These are phyloP conservation scores for Cladophialophora chaetospira DNA, from an alignment of 2,329 filamentous ascomycete species.

Conservation along the genomic window DNA sequence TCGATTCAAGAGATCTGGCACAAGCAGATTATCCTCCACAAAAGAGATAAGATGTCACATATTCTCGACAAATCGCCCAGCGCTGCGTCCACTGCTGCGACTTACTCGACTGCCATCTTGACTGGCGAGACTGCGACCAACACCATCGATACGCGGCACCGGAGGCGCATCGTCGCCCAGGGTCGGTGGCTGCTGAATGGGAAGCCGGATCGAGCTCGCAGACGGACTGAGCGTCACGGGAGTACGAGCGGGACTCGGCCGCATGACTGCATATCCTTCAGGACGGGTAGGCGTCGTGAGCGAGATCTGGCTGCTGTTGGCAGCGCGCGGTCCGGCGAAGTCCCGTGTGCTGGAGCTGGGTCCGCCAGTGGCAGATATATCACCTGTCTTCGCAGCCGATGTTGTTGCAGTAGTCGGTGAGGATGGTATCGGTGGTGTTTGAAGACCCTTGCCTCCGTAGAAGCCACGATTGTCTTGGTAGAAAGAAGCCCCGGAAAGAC, in stretches of 20 bases:
- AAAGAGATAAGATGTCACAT: conserved; percentile 24
- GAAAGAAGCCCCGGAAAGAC: conserved; percentile 35
- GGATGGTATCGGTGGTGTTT: conserved; percentile 25
- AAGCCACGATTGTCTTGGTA: conserved; percentile 37
- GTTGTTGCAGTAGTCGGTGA: conserved; percentile 26
- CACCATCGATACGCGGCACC: conserved; percentile 40
- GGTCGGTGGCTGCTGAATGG: conserved; percentile 29
- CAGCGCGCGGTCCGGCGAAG: conserved; percentile 16
- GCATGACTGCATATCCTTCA: conserved; percentile 40
- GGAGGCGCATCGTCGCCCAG: conserved; percentile 31
- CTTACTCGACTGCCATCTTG: conserved; percentile 46
- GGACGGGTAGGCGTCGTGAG: conserved; percentile 33
- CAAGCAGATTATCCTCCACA: not conserved
- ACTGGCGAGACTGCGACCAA: conserved; percentile 46
- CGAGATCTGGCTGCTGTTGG: conserved; percentile 23
- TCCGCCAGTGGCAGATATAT: not conserved
- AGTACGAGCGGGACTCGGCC: conserved; percentile 47
- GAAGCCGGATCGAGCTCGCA: conserved; percentile 36
- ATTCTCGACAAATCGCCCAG: conserved; percentile 43
- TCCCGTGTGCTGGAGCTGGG: conserved; percentile 18
- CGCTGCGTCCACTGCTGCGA: conserved; percentile 37
- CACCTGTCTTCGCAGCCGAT: conserved; percentile 10
- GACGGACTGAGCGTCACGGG: conserved; percentile 40
- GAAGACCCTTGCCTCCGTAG: conserved; percentile 29
- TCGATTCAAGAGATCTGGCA: not conserved